Base-by-base conservation (phyloP, 306 rosid species). In the Abrus pulchellus region DNA sequence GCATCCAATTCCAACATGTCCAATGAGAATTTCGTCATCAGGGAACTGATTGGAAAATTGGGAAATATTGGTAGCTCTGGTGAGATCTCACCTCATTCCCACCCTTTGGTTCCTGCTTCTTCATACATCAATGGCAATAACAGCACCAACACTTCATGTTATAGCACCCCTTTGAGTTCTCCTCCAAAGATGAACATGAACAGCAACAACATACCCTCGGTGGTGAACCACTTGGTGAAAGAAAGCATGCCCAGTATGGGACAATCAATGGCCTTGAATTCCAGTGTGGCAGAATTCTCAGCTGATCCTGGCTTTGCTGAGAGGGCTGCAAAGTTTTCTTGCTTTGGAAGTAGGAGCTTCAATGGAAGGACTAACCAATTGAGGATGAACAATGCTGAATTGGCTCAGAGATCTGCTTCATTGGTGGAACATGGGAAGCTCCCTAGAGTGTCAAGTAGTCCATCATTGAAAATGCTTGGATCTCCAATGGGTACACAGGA, bases 221-320 rank as follows among this genome's bases (percentile, higher is more conserved):
- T 57, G 53, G 13, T 75, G 68, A 81, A 80, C 29, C 86, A 82
- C 62, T 80, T 77, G 80, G 67, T 72, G 49, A 86, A 82, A 14
- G 90, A 84, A 50, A 75, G 76, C 49, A 53, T 67, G 1, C 76
- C 80, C 48, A 83, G 73, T 71, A 59, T 85, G 81, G 84, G 71
- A 52, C 83, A 81, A 53, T 27, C 90, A 76, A 62, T 88, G 88
- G 82, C 85, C 36, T 60, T 90, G 89, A 92, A 85, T 83, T 90
- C 98, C 29, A 85, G 68, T 56, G 90, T 92, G 30, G 93, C 89
- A 0, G 91, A 88, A 36, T 91, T 94, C 85, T 88, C 97, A 0
- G 76, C 92, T 29, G 98, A 95, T 80, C 99, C 97, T 40, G 99
- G 98, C 44, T 95, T 95, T 67, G 99, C 94, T 0, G 99, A 87